Evolutionary conservation across 176 grass and related monocot species (phyloP).

Genomic region (Avena eriantha): DNA sequence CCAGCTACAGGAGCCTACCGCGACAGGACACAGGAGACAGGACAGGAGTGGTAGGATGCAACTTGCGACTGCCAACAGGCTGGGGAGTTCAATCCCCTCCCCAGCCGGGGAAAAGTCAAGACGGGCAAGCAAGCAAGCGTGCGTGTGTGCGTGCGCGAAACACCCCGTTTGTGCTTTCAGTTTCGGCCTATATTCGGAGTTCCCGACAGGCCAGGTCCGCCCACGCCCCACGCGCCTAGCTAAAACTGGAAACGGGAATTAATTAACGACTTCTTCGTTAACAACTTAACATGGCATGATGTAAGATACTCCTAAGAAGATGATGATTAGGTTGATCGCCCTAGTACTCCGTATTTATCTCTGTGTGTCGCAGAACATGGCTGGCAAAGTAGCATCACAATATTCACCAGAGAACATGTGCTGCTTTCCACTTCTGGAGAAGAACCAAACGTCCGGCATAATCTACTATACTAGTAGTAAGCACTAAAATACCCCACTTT

Average conservation of each 20-base stretch:
- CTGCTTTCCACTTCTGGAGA: conserved; percentile 10
- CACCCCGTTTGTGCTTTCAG: too few species aligned
- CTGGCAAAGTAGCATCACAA: not conserved
- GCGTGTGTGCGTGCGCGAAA: not conserved
- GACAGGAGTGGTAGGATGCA: not conserved
- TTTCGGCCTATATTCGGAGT: not conserved
- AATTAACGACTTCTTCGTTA: too few species aligned
- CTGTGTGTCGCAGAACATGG: not conserved
- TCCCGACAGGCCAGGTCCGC: too few species aligned
- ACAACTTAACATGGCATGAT: too few species aligned
- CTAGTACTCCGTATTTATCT: too few species aligned
- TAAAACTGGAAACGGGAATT: not conserved
- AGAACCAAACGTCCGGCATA: not conserved
- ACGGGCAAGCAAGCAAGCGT: not conserved
- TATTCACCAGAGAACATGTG: not conserved
- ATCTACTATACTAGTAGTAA: too few species aligned
- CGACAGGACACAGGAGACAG: not conserved
- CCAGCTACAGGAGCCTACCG: not conserved
- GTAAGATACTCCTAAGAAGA: too few species aligned
- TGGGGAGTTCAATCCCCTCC: too few species aligned
- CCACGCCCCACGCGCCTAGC: too few species aligned
- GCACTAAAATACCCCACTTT: not conserved
- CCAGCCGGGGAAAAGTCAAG: not conserved
- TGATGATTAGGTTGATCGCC: not conserved
- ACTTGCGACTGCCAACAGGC: too few species aligned